These are phyloP conservation scores for Diaporthe sp. DNA, from an alignment of 2,329 filamentous ascomycete genomes.

Conservation along the genomic window DNA sequence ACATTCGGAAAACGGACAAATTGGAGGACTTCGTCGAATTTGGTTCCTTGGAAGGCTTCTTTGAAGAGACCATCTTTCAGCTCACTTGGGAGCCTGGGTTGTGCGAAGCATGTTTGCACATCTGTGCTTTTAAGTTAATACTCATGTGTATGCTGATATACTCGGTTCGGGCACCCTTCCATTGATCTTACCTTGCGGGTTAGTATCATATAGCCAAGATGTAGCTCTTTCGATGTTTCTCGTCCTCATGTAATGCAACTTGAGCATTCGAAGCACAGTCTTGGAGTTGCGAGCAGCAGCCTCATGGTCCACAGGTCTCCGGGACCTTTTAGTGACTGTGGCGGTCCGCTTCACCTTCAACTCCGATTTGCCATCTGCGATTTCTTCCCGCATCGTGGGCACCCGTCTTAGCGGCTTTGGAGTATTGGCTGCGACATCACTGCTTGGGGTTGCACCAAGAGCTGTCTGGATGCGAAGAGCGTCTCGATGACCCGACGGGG, in stretches of 20 bases:
- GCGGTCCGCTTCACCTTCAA: too few species aligned
- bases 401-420: not conserved
- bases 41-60: not conserved
- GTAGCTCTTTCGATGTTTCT: not conserved
- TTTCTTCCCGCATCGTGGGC: not conserved
- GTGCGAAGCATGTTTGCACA: not conserved
- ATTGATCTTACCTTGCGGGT: not conserved
- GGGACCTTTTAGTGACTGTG: not conserved
- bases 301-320: not conserved
- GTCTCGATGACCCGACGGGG: not conserved
- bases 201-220: not conserved
- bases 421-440: not conserved
- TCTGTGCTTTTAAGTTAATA: not conserved
- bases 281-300: not conserved
- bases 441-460: not conserved
- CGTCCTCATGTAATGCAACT: constrained; percentile 23
- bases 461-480: not conserved
- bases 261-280: not conserved
- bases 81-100: not conserved
- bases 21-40: not conserved
- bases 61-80: not conserved
- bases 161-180: too few species aligned
- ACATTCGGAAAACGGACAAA: not conserved
- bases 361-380: not conserved
- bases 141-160: too few species aligned